Evolutionary conservation across 1,139 yeast genomes (phyloP), one percentile per base, ranked within the genome.

Genomic region (Candida gigantensis): DNA sequence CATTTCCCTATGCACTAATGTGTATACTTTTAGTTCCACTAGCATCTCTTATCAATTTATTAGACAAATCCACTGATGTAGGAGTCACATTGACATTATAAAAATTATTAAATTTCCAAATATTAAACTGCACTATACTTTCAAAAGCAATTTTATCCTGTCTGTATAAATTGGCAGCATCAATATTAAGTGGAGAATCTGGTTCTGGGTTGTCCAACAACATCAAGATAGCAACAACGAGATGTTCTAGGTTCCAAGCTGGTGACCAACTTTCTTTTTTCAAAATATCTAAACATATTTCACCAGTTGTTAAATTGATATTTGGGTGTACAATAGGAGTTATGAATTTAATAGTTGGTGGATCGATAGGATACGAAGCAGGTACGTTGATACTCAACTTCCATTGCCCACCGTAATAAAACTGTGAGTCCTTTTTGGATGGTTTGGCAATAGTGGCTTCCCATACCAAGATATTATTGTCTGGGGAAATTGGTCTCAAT

Each of bases 151-250:
- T 42, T 33, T 56, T 58, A 23, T 79, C 81, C 34, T 66, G 57
- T 41, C 90, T 72, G 41, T 74, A 72, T 34, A 89, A 58, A 51
- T 84, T 86, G n/a, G 96, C 94, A 56, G 87, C 77, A 55, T 89
- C 97, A 18, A 89, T 73, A 53, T 89, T 87, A 33, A 89, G 64
- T 1, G 97, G 97, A 25, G 90, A 81, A 49, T 84, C 84, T 0
- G 95, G 92, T 53, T 84, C 96, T 0, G 96, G 96, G 39, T 80
- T 80, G 39, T 75, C 79, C 15, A 89, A 60, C 44, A 89, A 70
- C 53, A 81, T 72, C 38, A 83, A 64, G 1, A 88, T 77, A 0
- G 96, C 95, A 20, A 79, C 72, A 32, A 86, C 68, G n/a, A 86
- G 72, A 39, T 84, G 72, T 36, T 79, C 67, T 29, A 89, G 56